Base-by-base conservation (phyloP, 805 yeast species). In the Monosporozyma solicola region DNA sequence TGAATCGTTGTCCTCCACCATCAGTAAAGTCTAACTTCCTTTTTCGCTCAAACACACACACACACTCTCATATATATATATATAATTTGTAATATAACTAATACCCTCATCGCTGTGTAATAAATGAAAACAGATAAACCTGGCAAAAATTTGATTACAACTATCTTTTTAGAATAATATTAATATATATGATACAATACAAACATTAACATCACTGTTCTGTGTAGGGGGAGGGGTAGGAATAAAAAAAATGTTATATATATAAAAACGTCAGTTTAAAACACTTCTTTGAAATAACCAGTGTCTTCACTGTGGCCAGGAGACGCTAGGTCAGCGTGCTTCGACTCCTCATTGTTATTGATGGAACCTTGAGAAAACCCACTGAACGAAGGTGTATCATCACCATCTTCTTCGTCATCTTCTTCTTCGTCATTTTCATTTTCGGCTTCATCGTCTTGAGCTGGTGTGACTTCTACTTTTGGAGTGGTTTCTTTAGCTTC, bases 311-410 rank as follows among this genome's bases (percentile, higher is more conserved):
- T 33, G 11, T 20, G 51, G 5, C 47, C 41, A 11, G 50, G 48
- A 3, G 27, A 16, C 31, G 57, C 58, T 13, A 53, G 20, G 20
- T 55, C 56, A 41, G 37, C 55, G 9, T 53, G 50, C 16, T n/a
- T 55, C 13, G 55, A 55, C 3, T 55, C 58, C 32, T 62, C 61
- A 43, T 54, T 60, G 24, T 57, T 58, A 25, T 52, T 54, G 32
- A 59, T 52, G 1, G 65, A 58, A 11, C 62, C 65, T 51, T 65
- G 68, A 6, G 66, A 63, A 41, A 63, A 65, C 10, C 66, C 66
- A 52, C 66, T 64, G 47, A 63, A 64, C 7, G 67, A 57, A 13
- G 60, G 61, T 29, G 50, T 48, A 16, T 47, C 54, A 43, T 39
- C 49, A 11, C 51, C 52, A 13, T 37, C 47, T 46, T 27, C 51